phyloP scores from a whole-genome alignment of 306 rosid genomes.

The Fagus crenata region DNA sequence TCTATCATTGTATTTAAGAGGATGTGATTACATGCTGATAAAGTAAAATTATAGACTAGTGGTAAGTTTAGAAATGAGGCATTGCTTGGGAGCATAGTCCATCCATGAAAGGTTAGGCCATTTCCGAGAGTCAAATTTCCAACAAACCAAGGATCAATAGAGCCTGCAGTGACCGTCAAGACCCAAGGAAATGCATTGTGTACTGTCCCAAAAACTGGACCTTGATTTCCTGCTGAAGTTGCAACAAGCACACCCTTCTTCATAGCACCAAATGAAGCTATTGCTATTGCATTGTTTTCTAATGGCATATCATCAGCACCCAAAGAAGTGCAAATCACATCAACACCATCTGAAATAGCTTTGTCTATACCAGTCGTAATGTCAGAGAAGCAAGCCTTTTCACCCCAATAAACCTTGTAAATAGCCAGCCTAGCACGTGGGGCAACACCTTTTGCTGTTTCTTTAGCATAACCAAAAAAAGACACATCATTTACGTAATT shows the following conservation, averaged over 20 bases:
- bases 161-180: conserved; percentile 14
- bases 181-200: conserved; percentile 37
- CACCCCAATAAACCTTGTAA: conserved; percentile 42
- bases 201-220: conserved; percentile 19
- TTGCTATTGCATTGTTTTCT: conserved; percentile 34
- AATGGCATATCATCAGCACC: conserved; percentile 27
- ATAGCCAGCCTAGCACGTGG: conserved; percentile 39
- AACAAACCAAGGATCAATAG: not conserved
- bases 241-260: conserved; percentile 35
- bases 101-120: not conserved
- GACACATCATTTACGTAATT: conserved; percentile 37
- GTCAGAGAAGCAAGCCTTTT: conserved; percentile 34
- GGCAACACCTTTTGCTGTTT: conserved; percentile 44
- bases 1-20: too few relatives aligned
- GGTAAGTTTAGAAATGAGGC: not conserved
- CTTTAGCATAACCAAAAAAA: conserved; percentile 41
- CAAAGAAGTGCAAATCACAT: conserved; percentile 37
- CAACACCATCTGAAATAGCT: conserved; percentile 41
- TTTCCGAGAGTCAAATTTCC: not conserved
- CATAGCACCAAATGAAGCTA: conserved; percentile 42
- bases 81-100: not conserved
- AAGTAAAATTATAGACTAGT: not conserved
- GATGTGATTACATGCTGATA: not conserved
- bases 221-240: conserved; percentile 13
- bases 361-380: conserved; percentile 41